Evolutionary conservation across 176 grass and related monocot genomes (phyloP), one percentile per base, ranked within the genome.

Genomic region (Musa acuminata): DNA sequence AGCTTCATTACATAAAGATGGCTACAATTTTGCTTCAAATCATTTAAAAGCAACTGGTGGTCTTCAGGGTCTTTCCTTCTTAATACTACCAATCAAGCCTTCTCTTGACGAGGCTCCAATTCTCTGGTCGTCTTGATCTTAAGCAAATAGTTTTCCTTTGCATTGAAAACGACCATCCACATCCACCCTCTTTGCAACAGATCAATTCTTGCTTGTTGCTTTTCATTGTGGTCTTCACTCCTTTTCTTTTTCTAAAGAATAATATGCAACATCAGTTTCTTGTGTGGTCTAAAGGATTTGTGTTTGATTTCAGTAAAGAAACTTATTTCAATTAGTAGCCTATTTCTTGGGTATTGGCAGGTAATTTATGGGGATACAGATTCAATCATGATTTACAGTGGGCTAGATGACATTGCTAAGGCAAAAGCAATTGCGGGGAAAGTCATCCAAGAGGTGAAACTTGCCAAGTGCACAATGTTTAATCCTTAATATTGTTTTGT

Each of bases 341-440:
- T 80, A 71, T 27, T 5, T 80, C 74, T 79, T 85, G 67, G 65
- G 73, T 79, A 17, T 67, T 52, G 63, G 77, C 83, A 98, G 90
- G 94, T 99, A 77, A 99, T 99, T 80, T 99, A 99, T 75, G 95
- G 95, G 1, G 95, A 99, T 72, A 99, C 95, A 20, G 95, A 99
- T 77, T 99, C 95, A 27, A 99, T 99, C 68, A 99, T 99, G 95
- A 94, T 99, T 88, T 77, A 94, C 80, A 99, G 87, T 80, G 95
- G 95, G 23, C 65, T 91, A 5, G 95, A 99, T 89, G 95, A 94
- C 72, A 93, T 99, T 68, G 85, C 84, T 54, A 89, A 77, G 76
- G 90, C 95, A 85, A 88, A 89, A 84, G 22, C 80, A 67, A 94
- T 91, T 85, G 95, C 95, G 74, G 89, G 86, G 83, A 99, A 91